A percentile compares a stretch with the other conserved stretches of the same genome.
These are phyloP conservation scores for Fistulinella cinereoalba DNA, from an alignment of 1,284 basidiomycete genomes.

Conservation along the genomic window DNA sequence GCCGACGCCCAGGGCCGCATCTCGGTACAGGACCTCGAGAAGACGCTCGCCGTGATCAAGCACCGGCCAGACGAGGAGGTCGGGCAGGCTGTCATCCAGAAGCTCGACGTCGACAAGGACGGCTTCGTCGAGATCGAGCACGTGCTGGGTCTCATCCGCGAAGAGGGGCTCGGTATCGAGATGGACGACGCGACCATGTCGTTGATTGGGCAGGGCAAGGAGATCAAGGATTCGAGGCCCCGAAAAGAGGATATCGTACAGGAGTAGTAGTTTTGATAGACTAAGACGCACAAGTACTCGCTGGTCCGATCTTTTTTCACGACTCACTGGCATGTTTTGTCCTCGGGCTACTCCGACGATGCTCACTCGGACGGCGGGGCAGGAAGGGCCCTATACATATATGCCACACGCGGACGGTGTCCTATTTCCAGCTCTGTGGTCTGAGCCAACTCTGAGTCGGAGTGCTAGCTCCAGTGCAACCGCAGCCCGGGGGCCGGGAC, in stretches of 20 bases:
- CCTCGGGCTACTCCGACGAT: no score
- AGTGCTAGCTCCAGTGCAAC: no score
- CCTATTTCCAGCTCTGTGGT: no score
- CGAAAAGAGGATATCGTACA: constrained; percentile 87
- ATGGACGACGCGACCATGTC: constrained; percentile 72
- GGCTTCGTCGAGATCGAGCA: constrained; percentile 90
- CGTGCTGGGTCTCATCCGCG: constrained; percentile 73
- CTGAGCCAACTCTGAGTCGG: no score
- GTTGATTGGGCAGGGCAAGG: constrained; percentile 70
- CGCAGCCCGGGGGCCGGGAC: no score
- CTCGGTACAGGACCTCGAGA: constrained; percentile 85
- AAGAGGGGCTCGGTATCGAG: constrained; percentile 74
- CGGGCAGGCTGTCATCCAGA: constrained; percentile 86
- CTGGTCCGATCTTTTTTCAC: no score
- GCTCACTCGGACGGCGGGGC: no score
- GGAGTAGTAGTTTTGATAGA: constrained; percentile 45
- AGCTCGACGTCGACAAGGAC: constrained; percentile 95
- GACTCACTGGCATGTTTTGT: no score
- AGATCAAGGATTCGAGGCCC: constrained; percentile 73
- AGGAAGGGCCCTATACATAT: no score
- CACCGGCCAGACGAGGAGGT: constrained; percentile 91
- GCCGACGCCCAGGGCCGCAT: constrained; percentile 91
- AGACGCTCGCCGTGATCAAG: constrained; percentile 90
- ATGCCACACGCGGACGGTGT: no score
- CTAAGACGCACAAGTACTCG: no score